These are phyloP conservation scores for Aureoboletus auriporus DNA, from an alignment of 768 basidiomycete species.

Conservation along the genomic window DNA sequence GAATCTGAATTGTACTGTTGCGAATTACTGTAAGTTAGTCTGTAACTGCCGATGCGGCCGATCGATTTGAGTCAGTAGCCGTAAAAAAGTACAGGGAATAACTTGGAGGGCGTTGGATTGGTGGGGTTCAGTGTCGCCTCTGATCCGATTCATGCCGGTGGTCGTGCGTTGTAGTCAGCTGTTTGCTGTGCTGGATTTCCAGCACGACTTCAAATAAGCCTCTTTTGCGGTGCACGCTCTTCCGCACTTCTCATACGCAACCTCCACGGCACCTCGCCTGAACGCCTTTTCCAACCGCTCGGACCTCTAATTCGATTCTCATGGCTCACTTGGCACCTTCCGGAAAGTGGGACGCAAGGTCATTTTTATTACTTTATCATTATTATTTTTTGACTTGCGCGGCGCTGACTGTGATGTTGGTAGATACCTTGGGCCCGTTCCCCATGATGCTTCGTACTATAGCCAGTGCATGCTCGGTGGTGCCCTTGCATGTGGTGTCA, in stretches of 20 bases:
- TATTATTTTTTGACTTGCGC: neutral
- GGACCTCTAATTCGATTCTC: constrained; percentile 27
- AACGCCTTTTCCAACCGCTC: constrained; percentile 19
- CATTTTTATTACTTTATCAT: constrained; percentile 4
- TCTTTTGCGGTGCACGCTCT: neutral
- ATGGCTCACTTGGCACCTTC: constrained; percentile 51
- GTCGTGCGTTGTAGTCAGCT: constrained; percentile 1
- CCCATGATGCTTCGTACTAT: constrained; percentile 74
- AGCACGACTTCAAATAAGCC: neutral
- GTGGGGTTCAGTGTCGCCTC: neutral
- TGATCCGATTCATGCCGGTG: constrained; percentile 9
- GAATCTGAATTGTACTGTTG: too few species aligned
- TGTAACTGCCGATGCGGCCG: too few species aligned
- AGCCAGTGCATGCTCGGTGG: constrained; percentile 87
- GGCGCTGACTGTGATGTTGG: constrained; percentile 3
- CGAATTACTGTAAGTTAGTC: too few species aligned
- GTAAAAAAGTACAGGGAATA: too few species aligned
- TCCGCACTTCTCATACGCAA: constrained; percentile 20
- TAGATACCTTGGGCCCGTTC: constrained; percentile 68
- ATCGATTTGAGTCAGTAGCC: too few species aligned
- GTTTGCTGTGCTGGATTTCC: constrained; percentile 2
- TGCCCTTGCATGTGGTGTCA: constrained; percentile 81
- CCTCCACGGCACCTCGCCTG: constrained; percentile 12
- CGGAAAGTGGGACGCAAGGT: constrained; percentile 78
- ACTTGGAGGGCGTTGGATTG: neutral